These are phyloP conservation scores for Boeremia exigua DNA, from an alignment of 2,329 filamentous ascomycete genomes.

Conservation along the genomic window DNA sequence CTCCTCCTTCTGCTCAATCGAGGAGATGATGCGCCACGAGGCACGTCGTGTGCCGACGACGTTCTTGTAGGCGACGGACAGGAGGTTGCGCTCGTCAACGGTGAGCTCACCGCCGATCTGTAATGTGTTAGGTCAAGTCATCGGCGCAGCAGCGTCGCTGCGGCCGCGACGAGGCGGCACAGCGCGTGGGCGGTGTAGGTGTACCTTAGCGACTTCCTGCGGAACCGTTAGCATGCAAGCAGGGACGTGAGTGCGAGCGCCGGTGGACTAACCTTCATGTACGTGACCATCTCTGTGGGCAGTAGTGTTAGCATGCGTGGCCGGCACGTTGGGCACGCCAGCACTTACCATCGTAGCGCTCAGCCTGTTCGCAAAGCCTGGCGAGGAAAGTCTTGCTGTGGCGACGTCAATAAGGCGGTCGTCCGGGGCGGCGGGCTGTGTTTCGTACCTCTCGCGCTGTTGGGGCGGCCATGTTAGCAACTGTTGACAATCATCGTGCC, in stretches of 20 bases:
- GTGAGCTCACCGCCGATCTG: slow-evolving; percentile 71
- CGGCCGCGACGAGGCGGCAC: slow-evolving; percentile 26
- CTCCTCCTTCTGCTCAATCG: slow-evolving; percentile 99
- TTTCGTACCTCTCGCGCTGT: slow-evolving; percentile 58
- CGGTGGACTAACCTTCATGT: slow-evolving; percentile 80
- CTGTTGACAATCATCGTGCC: slow-evolving; percentile 39
- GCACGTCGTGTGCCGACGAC: slow-evolving; percentile 97
- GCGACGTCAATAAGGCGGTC: slow-evolving; percentile 35
- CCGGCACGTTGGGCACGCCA: slow-evolving; percentile 19
- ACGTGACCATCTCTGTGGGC: slow-evolving; percentile 86
- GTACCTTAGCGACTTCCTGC: slow-evolving; percentile 92
- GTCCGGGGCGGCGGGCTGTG: slow-evolving; percentile 21
- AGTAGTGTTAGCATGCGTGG: slow-evolving; percentile 43
- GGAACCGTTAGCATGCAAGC: slow-evolving; percentile 44
- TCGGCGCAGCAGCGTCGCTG: slow-evolving; percentile 16
- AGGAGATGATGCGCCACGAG: slow-evolving; percentile 99
- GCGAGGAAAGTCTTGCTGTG: slow-evolving; percentile 92
- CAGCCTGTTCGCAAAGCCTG: slow-evolving; percentile 99
- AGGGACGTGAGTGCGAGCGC: background rate
- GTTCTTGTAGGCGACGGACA: slow-evolving; percentile 99
- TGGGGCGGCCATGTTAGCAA: slow-evolving; percentile 45
- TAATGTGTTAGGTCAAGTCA: slow-evolving; percentile 27
- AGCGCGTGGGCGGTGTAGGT: slow-evolving; percentile 31
- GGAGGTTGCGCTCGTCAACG: slow-evolving; percentile 82
- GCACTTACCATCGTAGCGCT: slow-evolving; percentile 92